Conservation (phyloP, 176 grass and related monocot genomes). For the Carex littledalei region DNA sequence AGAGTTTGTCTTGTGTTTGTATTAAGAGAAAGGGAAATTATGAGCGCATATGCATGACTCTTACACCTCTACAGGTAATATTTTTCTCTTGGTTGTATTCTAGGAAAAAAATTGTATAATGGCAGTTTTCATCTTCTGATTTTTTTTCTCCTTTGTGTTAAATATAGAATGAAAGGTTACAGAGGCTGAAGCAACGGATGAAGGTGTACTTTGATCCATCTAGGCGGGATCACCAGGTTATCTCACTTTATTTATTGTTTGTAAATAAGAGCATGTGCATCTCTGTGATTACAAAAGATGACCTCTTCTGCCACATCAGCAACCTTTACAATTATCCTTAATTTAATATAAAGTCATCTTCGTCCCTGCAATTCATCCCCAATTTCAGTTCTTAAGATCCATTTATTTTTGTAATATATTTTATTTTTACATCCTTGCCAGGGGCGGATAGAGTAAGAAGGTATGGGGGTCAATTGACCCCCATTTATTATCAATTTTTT, state of each 20-base stretch:
- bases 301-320: background rate
- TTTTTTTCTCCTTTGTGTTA: slow-evolving; percentile 20
- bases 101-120: background rate
- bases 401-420: background rate
- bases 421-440: background rate
- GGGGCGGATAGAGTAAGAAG: too few species aligned
- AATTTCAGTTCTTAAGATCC: background rate
- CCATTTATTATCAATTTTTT: too few species aligned
- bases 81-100: slow-evolving; percentile 3
- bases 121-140: background rate
- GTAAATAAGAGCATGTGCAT: background rate
- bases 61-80: slow-evolving; percentile 76
- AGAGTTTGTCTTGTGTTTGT: slow-evolving; percentile 84
- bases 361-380: background rate
- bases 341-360: background rate
- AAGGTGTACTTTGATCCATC: slow-evolving; percentile 85
- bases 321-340: background rate
- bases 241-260: background rate
- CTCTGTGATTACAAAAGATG: background rate
- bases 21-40: slow-evolving; percentile 81
- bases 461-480: too few species aligned
- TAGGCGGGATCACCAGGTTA: slow-evolving; percentile 87
- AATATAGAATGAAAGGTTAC: slow-evolving; percentile 78
- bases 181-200: slow-evolving; percentile 83
- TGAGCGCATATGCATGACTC: slow-evolving; percentile 82